Conservation (phyloP, 768 basidiomycete genomes). For the Butyriboletus loyo region DNA sequence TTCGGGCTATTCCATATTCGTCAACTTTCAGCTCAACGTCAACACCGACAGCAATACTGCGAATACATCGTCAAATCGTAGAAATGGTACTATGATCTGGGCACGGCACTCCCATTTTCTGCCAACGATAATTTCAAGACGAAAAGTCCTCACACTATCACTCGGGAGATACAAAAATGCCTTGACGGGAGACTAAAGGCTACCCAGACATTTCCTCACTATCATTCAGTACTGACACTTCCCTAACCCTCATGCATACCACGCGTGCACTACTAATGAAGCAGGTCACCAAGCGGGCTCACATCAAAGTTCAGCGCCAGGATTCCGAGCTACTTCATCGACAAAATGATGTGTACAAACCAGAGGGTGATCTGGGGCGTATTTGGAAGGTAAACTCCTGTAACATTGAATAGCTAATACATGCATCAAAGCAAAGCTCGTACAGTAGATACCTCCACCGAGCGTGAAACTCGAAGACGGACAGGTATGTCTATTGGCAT, state of each 20-base stretch:
- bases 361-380: not conserved
- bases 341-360: not conserved
- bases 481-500: slow-evolving; percentile 5
- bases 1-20: slow-evolving; percentile 5
- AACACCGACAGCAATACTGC: no score
- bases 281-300: not conserved
- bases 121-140: not conserved
- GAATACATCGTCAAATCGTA: no score
- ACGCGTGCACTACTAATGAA: not conserved
- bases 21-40: not conserved
- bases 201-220: no score
- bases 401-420: slow-evolving; percentile 1
- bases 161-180: not conserved
- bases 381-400: not conserved
- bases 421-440: slow-evolving; percentile 7
- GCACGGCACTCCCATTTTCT: no score
- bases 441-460: slow-evolving; percentile 7
- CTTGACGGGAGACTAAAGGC: not conserved
- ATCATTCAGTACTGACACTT: not conserved
- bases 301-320: not conserved
- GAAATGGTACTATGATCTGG: no score
- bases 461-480: slow-evolving; percentile 1
- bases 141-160: not conserved
- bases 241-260: not conserved
- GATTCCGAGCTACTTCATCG: not conserved